Evolutionary conservation across 179 eudicot genomes (phyloP), one percentile per base, ranked within the genome.

Genomic region (Vitellaria paradoxa): DNA sequence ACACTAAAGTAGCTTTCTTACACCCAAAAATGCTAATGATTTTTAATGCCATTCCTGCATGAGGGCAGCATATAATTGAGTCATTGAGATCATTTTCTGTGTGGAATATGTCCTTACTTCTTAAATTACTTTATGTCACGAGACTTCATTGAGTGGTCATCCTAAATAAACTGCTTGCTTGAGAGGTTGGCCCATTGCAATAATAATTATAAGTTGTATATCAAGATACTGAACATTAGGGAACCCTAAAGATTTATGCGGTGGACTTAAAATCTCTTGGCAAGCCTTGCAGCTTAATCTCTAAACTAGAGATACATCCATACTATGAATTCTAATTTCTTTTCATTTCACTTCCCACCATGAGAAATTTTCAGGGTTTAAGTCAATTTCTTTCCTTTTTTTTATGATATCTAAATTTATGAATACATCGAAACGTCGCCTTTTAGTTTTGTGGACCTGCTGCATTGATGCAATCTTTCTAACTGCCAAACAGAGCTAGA

Each of bases 401-500:
- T 70, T 2, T 0, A 30, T 30, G 37, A 30, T 30, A 30, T 30
- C 37, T 30, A 30, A 20, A 2, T n/a, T 24, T 24, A 6, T 7
- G 13, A 52, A 72, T 11, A 24, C 17, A 26, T 12, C n/a, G 65
- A 56, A 14, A 55, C 23, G 30, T 72, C 50, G 23, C 13, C 52
- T 37, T 0, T 5, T 9, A 13, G 26, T 24, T 23, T 9, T 70
- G 47, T 15, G 17, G 11, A 24, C 61, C 60, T 56, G 68, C 26
- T 59, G 20, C 21, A 6, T 50, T 74, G 21, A 37, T 69, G 50
- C 30, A 60, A 5, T 17, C 55, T 52, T 70, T 42, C 60, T 49
- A 18, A 13, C 60, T 24, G 45, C 75, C 30, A 53, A 63, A 56
- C 86, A 96, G 99, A 90, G 56, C 89, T 96, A 9, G 90, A 94